Base-by-base conservation (phyloP, 2,329 filamentous ascomycete genomes). In the Colletotrichum cereale region DNA sequence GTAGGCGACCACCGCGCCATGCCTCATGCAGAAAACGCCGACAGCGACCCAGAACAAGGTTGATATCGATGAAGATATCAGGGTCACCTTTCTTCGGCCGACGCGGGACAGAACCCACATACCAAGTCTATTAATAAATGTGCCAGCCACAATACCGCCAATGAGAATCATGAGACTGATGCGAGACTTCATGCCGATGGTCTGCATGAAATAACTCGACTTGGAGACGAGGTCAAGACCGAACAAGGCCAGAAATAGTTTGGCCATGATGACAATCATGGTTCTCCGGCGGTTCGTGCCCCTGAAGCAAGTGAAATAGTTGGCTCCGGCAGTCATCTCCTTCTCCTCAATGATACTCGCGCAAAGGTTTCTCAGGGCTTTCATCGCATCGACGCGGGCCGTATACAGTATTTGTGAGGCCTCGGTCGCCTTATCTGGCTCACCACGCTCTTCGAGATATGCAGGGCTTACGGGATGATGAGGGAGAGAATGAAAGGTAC, bases 11-110 rank as follows among this genome's bases (percentile, higher is more conserved):
- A 78, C 76, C 1, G 72, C 76, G 8, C 81, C 79, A 0, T 78
- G 62, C 73, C 82, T 85, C 73, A 82, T 84, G 2, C 85, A 85
- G 0, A 82, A 80, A 21, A 87, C 80, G 0, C 85, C 85, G 75
- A 86, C 83, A 0, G 77, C 78, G 5, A 80, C 73, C 84, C 85
- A 87, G 2, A 86, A 71, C 1, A 81, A 53, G 0, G 78, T 75
- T 0, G 80, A 73, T 10, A 79, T 67, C 0, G 65, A 57, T 4
- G 86, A 73, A 0, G 81, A 82, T 0, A 67, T 38, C 1, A 84
- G 44, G 8, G 81, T 79, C 7, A 86, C 76, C 5, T 71, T 76
- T 16, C 85, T 78, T 2, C 85, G 79, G 0, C 82, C 83, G 31
- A 84, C 76, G 6, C 78, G 75, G 5, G 81, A 79, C 48, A 86